A percentile compares a stretch with the other conserved stretches of the same genome.
These are phyloP conservation scores for Macroventuria anomochaeta DNA, from an alignment of 2,329 filamentous ascomycete genomes.

Conservation along the genomic window DNA sequence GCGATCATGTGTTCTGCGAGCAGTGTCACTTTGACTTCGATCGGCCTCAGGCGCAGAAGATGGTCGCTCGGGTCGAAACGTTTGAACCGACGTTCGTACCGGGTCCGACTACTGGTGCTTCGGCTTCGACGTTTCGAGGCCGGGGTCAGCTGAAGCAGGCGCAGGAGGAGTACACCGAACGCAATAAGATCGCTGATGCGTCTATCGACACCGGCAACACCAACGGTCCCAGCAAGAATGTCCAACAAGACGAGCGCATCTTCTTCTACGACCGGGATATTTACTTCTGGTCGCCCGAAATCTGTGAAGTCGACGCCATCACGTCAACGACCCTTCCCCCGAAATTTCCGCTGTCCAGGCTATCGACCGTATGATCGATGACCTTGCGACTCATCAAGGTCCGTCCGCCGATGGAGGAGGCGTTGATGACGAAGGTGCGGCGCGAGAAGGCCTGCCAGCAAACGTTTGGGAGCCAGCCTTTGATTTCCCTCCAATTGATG, in stretches of 20 bases:
- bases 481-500: not conserved
- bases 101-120: not conserved
- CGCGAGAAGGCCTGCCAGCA: not conserved
- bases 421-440: too few relatives aligned
- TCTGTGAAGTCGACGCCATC: not conserved
- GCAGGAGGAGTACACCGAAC: not conserved
- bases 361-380: not conserved
- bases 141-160: not conserved
- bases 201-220: not conserved
- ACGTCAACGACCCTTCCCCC: not conserved
- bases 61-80: not conserved
- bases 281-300: not conserved
- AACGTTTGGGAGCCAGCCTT: too few relatives aligned
- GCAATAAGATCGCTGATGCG: not conserved
- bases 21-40: not conserved
- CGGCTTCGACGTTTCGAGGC: not conserved
- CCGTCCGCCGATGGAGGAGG: too few relatives aligned
- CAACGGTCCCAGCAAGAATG: too few relatives aligned
- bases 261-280: not conserved
- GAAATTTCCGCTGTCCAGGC: not conserved
- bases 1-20: constrained; percentile 1
- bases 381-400: not conserved
- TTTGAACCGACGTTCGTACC: not conserved
- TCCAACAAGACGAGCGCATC: not conserved
- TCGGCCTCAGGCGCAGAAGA: not conserved